These are phyloP conservation scores for Lachnellula arida DNA, from an alignment of 2,329 filamentous ascomycete genomes.

Conservation along the genomic window DNA sequence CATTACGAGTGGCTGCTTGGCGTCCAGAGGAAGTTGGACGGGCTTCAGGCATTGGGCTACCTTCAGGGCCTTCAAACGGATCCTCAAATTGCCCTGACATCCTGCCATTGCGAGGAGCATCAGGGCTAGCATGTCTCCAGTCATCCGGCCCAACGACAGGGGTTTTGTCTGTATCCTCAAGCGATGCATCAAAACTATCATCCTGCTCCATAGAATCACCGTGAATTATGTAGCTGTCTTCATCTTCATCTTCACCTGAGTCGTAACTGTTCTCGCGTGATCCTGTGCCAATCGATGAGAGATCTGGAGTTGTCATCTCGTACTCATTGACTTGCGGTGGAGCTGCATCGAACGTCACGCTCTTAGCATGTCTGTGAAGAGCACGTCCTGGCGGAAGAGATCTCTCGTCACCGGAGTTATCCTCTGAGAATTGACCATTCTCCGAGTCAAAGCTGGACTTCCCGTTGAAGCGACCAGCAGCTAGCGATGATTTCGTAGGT, in stretches of 20 bases:
- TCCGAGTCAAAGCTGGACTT: conserved; percentile 61
- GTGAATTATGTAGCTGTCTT: conserved; percentile 50
- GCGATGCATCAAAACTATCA: conserved; percentile 91
- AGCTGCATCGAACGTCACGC: conserved; percentile 91
- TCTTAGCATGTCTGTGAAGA: conserved; percentile 84
- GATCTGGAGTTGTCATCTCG: conserved; percentile 93
- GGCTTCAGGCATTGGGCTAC: conserved; percentile 60
- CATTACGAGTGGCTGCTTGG: conserved; percentile 57
- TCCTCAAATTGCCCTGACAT: conserved; percentile 45
- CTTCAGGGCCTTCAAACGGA: conserved; percentile 58
- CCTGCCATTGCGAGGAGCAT: conserved; percentile 27
- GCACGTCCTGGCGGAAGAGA: conserved; percentile 60
- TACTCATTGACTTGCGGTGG: conserved; percentile 96
- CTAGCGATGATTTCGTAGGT: conserved; percentile 85
- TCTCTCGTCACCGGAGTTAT: conserved; percentile 55
- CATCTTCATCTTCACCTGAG: conserved; percentile 71
- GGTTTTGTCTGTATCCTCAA: conserved; percentile 95
- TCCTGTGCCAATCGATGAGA: conserved; percentile 85
- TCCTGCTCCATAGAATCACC: conserved; percentile 55
- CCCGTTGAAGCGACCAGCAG: conserved; percentile 60
- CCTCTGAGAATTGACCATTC: conserved; percentile 62
- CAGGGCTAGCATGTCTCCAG: conserved; percentile 72
- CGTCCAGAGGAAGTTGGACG: conserved; percentile 36
- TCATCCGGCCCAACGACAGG: conserved; percentile 96
- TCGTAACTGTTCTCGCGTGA: conserved; percentile 94